Conservation (phyloP, 2,329 filamentous ascomycete genomes). For the Cladosporium sp. region DNA sequence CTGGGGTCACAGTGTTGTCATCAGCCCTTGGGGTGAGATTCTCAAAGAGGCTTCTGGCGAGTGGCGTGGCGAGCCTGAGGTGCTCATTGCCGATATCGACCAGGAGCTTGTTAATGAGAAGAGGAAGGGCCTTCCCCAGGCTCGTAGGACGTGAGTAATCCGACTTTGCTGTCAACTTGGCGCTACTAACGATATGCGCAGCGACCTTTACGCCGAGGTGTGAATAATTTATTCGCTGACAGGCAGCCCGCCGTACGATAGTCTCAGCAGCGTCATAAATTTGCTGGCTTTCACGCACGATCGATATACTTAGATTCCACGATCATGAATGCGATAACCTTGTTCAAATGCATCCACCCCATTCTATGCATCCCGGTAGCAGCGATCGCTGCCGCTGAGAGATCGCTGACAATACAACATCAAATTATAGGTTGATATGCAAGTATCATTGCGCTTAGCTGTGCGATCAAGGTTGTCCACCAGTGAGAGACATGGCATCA, state of each 20-base stretch:
- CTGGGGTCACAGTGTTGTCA: constrained; percentile 80
- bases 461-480: too few relatives aligned
- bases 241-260: too few relatives aligned
- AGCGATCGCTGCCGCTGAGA: too few relatives aligned
- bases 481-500: too few relatives aligned
- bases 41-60: constrained; percentile 59
- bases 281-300: not conserved
- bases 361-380: too few relatives aligned
- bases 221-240: not conserved
- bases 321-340: not conserved
- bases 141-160: constrained; percentile 32
- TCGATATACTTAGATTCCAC: not conserved
- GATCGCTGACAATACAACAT: too few relatives aligned
- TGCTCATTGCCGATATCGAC: constrained; percentile 39
- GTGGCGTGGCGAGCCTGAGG: constrained; percentile 36
- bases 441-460: too few relatives aligned
- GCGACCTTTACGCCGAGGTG: constrained; percentile 31
- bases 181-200: not conserved
- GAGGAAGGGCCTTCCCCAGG: constrained; percentile 33
- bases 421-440: too few relatives aligned
- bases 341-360: not conserved
- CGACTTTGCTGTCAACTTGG: not conserved
- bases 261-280: too few relatives aligned
- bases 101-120: constrained; percentile 35
- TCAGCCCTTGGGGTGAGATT: constrained; percentile 82